A percentile compares a stretch with the other conserved stretches of the same genome.
phyloP scores from a whole-genome alignment of 1,139 yeast species.

The Nadsonia commutata region DNA sequence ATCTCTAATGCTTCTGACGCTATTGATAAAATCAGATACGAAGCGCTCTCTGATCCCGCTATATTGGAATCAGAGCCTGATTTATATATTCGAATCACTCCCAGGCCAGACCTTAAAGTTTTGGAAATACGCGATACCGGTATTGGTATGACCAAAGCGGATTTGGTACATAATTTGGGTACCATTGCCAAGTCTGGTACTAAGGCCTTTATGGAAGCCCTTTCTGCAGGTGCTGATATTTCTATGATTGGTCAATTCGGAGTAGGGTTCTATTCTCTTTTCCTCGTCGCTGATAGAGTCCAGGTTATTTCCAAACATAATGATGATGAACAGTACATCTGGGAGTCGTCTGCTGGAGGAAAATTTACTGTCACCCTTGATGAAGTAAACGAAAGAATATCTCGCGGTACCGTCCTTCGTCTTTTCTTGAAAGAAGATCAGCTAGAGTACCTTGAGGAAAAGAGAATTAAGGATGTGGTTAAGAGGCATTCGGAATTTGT shows the following conservation, averaged over 20 bases:
- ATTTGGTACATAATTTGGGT: conserved; percentile 97
- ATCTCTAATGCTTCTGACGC: conserved; percentile 98
- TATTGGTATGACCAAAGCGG: conserved; percentile 99
- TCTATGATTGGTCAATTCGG: conserved; percentile 99
- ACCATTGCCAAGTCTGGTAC: conserved; percentile 99
- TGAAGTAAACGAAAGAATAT: conserved; percentile 63
- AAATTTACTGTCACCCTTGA: conserved; percentile 94
- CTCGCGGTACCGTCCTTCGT: conserved; percentile 94
- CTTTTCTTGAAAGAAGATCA: conserved; percentile 98
- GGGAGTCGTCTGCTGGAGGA: conserved; percentile 99
- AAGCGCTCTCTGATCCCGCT: conserved; percentile 84
- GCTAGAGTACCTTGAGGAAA: conserved; percentile 97
- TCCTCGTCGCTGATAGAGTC: conserved; percentile 98
- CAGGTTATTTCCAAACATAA: conserved; percentile 97
- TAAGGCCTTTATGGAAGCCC: conserved; percentile 98
- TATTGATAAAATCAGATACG: conserved; percentile 91
- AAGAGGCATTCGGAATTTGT: conserved; percentile 99
- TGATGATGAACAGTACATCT: conserved; percentile 97
- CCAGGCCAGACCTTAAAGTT: conserved; percentile 85
- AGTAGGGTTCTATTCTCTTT: conserved; percentile 99
- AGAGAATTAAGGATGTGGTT: conserved; percentile 98
- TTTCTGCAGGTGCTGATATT: conserved; percentile 98
- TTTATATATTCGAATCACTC: conserved; percentile 92
- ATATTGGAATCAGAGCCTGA: conserved; percentile 92
- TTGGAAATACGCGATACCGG: conserved; percentile 98